Evolutionary conservation across 768 basidiomycete species (phyloP), one percentile per base, ranked within the genome.

Genomic region (Amanita rimosa): DNA sequence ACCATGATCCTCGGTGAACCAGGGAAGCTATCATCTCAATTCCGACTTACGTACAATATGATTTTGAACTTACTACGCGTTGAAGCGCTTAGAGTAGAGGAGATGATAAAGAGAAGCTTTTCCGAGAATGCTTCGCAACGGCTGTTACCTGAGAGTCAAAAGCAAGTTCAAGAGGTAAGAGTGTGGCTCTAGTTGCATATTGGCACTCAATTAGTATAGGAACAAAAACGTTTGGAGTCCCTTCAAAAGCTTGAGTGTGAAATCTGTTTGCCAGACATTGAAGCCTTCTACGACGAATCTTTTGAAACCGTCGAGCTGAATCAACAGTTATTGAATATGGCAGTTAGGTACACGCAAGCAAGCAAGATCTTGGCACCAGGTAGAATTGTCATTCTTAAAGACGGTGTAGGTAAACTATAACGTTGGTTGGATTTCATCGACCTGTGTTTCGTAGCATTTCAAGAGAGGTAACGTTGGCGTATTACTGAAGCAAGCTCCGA

Each of bases 81-180:
- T 8, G 96, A 99, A 60, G 94, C 96, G 0, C 72, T 99, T 41
- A 75, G 83, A 51, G 95, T 98, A 14, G 96, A 99, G 60, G 96
- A 99, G 65, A 99, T 99, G 96, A 98, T 99, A 61, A 98, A 98
- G 64, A 76, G 96, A 34, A 93, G 90, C 62, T 99, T 99, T 65
- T 98, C 96, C 14, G 96, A 99, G 68, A 98, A 98, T 60, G 83
- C 92, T 1, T 86, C 96, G 0, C 96, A 99, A 60, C 74, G 84
- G 34, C 69, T 97, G 38, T 68, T 97, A 26, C 96, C 96, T 3
- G 92, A 95, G 48, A 90, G 98, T 53, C 92, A 98, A 64, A 82
- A 85, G 62, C 78, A 84, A 60, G 87, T 98, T 19, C 62, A 72
- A 2, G 83, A 95, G 71, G 95, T 90, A 52, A 58, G 13, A 36